Evolutionary conservation across 78 protist species (phyloP), one percentile per base, ranked within the genome.

Genomic region (Salpingoeca rosetta): DNA sequence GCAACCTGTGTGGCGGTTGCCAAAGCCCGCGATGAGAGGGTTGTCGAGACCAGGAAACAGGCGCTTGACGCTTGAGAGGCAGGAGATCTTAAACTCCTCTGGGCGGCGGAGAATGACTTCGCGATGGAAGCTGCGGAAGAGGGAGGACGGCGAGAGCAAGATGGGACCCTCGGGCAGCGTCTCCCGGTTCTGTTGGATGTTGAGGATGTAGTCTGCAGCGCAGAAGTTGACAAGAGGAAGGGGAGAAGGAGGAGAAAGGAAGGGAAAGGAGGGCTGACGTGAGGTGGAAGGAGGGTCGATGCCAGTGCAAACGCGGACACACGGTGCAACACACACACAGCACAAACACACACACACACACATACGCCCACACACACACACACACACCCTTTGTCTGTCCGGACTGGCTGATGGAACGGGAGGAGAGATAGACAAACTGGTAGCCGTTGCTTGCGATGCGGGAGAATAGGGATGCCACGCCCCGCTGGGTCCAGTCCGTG

Each of bases 21-120:
- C 99, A 84, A 97, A 97, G 31, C 98, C 99, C 0, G 98, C 99
- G 86, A 94, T 91, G 83, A 94, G 97, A 36, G 97, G 98, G 37
- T 89, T 56, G 82, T 2, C 25, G 39, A 3, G 86, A 22, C 7
- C 31, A 43, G 0, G 85, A 56, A 94, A 97, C 38, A 97, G 85
- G 26, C 65, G 37, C 40, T 86, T 90, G 40, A 97, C 85, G 72
- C 91, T 89, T 26, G 42, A 76, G 39, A 97, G 90, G 84, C 94
- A 87, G 1, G 94, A 92, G 31, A 94, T 92, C 81, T 97, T 97
- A 87, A 97, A 97, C 87, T 97, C 98, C 75, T 97, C 95, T 22
- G 98, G 98, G 84, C 81, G 89, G 35, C 93, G 51, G 40, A 40
- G 88, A 44, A 94, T 92, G 37, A 96, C 94, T n/a, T 84, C 76